Conservation (phyloP, 2,329 filamentous ascomycete species). For the Monilinia vaccinii-corymbosi region DNA sequence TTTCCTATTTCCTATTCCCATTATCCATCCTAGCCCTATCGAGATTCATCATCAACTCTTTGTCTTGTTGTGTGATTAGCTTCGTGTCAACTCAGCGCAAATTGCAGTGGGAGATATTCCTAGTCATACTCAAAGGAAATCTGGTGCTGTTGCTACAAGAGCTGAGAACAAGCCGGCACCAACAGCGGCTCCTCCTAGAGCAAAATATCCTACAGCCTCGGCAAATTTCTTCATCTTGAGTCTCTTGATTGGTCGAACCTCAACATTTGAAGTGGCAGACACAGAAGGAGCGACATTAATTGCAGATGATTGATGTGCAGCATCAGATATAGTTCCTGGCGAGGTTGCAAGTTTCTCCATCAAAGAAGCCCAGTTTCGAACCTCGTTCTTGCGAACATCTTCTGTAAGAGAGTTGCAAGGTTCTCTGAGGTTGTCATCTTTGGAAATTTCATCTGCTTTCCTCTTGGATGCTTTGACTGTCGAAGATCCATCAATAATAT, state of each 20-base stretch:
- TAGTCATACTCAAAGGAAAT: constrained; percentile 21
- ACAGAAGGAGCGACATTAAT: neutral
- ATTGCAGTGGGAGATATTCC: neutral
- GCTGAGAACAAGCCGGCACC: constrained; percentile 31
- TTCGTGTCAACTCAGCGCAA: neutral
- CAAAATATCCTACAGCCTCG: constrained; percentile 26
- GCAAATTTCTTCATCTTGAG: constrained; percentile 20
- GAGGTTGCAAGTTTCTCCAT: neutral
- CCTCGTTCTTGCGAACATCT: constrained; percentile 20
- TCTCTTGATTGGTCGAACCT: constrained; percentile 25
- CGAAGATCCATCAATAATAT: constrained; percentile 23
- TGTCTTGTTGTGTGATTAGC: neutral
- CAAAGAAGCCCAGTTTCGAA: constrained; percentile 20
- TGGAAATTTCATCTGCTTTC: constrained; percentile 27
- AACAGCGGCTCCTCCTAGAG: constrained; percentile 31
- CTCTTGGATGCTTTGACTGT: constrained; percentile 19
- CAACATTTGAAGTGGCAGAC: neutral
- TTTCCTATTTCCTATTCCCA: neutral
- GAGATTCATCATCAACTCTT: neutral
- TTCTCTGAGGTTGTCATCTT: neutral
- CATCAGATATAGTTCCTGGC: neutral
- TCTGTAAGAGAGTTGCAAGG: neutral
- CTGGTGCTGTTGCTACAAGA: constrained; percentile 32
- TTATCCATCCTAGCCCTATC: neutral
- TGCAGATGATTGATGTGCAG: neutral